Base-by-base conservation (phyloP, 2,329 filamentous ascomycete genomes). In the Chaetomium strumarium region DNA sequence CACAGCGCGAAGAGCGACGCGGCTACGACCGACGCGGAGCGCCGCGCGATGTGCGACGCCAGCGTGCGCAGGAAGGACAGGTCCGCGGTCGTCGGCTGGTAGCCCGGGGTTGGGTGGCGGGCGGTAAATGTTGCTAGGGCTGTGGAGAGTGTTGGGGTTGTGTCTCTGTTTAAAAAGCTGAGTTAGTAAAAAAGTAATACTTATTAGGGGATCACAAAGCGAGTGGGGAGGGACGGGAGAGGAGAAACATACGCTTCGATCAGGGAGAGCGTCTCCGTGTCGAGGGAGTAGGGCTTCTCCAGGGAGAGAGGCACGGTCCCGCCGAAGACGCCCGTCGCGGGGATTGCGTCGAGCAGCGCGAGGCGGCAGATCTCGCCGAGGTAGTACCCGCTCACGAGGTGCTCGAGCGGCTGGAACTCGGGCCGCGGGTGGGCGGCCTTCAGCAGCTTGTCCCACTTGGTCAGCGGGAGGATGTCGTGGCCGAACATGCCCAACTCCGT, bases 401-500 rank as follows among this genome's bases (percentile, higher is more conserved):
- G 74, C 64, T 84, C 81, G 11, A 84, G 64, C 0, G 81, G 81
- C 58, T 85, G 81, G 56, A 84, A 84, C 20, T 79, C 75, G 0
- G 81, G 81, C 48, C 72, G 70, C 12, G 76, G 71, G 56, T 83
- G 83, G 0, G 66, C 70, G 2, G 70, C 70, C 42, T 77, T 76
- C 13, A 86, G 68, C 5, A 69, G 63, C 16, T 67, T 64, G 57
- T 86, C 83, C 82, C 83, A 86, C 58, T 73, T 74, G 3, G 82
- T 85, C 50, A 79, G 60, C 7, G 82, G 81, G 24, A 85, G 67
- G 45, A 83, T 74, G 52, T 70, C 76, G 46, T 74, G 69, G 13
- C 83, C 83, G 62, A 84, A 85, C 81, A 86, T 85, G 59, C 81
- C 78, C 33, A 85, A 66, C 65, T 86, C 83, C 1, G 81, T 85